Conservation (phyloP, 345 rosid genomes). For the Sonneratia caseolaris region DNA sequence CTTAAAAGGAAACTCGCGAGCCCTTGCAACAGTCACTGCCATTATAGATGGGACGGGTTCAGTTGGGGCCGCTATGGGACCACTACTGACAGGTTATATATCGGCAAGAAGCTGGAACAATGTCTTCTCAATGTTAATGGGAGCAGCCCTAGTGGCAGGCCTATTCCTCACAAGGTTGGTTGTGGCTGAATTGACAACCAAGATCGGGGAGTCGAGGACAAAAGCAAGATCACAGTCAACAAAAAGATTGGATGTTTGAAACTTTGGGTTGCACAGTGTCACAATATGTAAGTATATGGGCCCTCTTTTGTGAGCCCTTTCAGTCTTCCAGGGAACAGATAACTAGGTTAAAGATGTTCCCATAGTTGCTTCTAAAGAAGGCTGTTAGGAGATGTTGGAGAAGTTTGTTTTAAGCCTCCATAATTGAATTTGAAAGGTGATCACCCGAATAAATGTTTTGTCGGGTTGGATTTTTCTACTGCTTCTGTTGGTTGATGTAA, state of each 20-base stretch:
- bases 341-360: background rate
- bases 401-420: background rate
- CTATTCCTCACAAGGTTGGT: conserved; percentile 68
- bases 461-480: too few species aligned
- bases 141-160: conserved; percentile 71
- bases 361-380: background rate
- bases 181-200: conserved; percentile 62
- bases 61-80: conserved; percentile 95
- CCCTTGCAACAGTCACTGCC: conserved; percentile 93
- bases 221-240: conserved; percentile 5
- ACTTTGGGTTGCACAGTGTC: background rate
- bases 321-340: background rate
- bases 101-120: conserved; percentile 79
- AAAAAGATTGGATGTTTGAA: background rate
- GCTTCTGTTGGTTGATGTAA: background rate
- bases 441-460: background rate
- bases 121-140: conserved; percentile 92
- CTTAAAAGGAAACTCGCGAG: conserved; percentile 73
- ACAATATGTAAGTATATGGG: background rate
- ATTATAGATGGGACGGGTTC: conserved; percentile 98
- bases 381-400: background rate
- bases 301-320: background rate
- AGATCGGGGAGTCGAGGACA: conserved; percentile 43
- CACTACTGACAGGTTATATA: conserved; percentile 76
- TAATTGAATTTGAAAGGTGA: background rate